phyloP scores from a whole-genome alignment of 2,329 filamentous ascomycete species.

The Colletotrichum cordylinicola region DNA sequence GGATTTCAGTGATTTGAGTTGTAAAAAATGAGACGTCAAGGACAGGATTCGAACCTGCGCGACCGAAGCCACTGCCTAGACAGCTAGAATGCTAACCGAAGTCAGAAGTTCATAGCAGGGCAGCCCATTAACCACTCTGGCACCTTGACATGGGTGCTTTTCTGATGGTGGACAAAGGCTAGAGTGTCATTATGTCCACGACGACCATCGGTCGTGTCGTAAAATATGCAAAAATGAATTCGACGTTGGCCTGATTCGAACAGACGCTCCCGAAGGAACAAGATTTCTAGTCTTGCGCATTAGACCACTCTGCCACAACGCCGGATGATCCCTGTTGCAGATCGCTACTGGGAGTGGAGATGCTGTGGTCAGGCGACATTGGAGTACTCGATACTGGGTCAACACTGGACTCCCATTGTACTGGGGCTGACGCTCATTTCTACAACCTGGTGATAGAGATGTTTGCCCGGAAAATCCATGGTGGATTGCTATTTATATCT shows the following conservation, averaged over 20 bases:
- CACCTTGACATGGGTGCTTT: background rate
- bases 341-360: background rate
- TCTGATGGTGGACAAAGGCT: background rate
- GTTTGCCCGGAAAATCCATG: background rate
- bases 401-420: background rate
- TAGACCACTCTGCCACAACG: background rate
- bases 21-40: background rate
- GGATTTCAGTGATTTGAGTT: background rate
- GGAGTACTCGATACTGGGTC: background rate
- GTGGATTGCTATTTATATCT: background rate
- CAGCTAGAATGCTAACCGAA: background rate
- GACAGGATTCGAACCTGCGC: constrained; percentile 3
- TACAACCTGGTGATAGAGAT: background rate
- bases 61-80: background rate
- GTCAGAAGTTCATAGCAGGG: background rate
- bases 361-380: background rate
- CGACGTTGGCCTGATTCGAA: background rate
- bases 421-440: background rate
- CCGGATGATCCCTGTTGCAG: background rate
- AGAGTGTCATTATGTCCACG: background rate
- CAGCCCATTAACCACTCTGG: constrained; percentile 2
- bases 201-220: fast-evolving
- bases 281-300: background rate
- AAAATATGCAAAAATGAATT: background rate
- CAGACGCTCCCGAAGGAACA: background rate